Evolutionary conservation across 2,329 filamentous ascomycete genomes (phyloP), one percentile per base, ranked within the genome.

Genomic region (Aspergillus sp.): DNA sequence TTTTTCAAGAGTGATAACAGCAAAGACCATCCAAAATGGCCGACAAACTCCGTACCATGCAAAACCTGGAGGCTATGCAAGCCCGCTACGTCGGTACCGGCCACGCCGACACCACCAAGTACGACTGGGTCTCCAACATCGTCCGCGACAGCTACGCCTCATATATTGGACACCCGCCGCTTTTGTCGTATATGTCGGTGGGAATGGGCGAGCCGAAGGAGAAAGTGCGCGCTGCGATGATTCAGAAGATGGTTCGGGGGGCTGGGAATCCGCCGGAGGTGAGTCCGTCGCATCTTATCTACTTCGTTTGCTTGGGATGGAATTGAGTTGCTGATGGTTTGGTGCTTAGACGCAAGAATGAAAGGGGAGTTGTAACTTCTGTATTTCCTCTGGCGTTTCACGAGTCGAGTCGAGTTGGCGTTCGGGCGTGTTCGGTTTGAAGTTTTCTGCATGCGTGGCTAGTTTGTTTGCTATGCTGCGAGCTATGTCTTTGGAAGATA

Each of bases 111-210:
- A 97, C 91, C 9, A 94, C 89, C 28, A 94, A 88, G 68, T 93
- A 93, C 82, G 93, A 98, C 72, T 98, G 90, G 89, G 85, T 85
- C 43, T 90, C 86, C 50, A 98, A 97, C 73, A 91, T 97, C 64
- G 81, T 89, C 64, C 89, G 93, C 66, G 93, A 98, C 73, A 94
- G 85, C 26, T 90, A 91, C 65, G 81, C 89, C 19, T 89, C 83
- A 52, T 90, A 94, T 60, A 79, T 93, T 54, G 93, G 93, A 19
- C 93, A 98, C 65, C 86, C 89, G 10, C 86, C 89, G 5, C 76
- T 96, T 50, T 76, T 97, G 10, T 82, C 86, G 35, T 96, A 95
- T 68, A 89, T 96, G 75, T 79, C 86, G 12, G 82, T 97, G 43
- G 91, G 90, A 0, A 82, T 94, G 73, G 93, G 93, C 42, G 88